Percentiles rank a stretch among this genome's conserved stretches.
These are phyloP conservation scores for Naumovozyma castellii DNA, from an alignment of 805 yeast species.

Conservation along the genomic window DNA sequence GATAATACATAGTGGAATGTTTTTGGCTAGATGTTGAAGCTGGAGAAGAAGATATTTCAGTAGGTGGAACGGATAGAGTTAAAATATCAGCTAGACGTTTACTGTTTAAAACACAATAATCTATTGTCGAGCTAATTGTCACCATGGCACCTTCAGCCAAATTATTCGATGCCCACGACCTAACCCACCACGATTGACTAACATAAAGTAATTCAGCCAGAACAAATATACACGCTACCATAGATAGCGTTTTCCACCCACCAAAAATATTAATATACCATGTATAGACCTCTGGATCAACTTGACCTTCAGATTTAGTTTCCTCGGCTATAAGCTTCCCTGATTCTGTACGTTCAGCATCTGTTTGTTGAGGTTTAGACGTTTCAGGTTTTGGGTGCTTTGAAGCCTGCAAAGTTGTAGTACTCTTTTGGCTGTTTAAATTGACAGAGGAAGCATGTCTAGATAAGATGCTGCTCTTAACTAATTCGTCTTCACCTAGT, in stretches of 20 bases:
- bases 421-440: constrained; percentile 24
- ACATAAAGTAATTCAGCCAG: constrained; percentile 51
- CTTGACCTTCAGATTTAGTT: constrained; percentile 73
- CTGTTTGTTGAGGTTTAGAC: constrained; percentile 41
- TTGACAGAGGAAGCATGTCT: constrained; percentile 42
- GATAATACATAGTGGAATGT: constrained; percentile 43
- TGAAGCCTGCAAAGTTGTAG: constrained; percentile 26
- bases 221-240: constrained; percentile 40
- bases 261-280: constrained; percentile 66
- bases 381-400: constrained; percentile 53
- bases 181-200: constrained; percentile 81
- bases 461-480: constrained; percentile 50
- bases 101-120: no score
- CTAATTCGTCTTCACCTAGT: constrained; percentile 72
- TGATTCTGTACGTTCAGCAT: constrained; percentile 29
- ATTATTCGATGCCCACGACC: constrained; percentile 54
- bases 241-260: constrained; percentile 42
- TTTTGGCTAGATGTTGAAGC: constrained; percentile 1
- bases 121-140: no score
- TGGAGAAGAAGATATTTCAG: neutral
- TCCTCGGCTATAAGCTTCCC: constrained; percentile 73
- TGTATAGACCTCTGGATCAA: constrained; percentile 58
- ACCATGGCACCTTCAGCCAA: no score
- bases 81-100: no score
- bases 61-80: neutral